Evolutionary conservation across 108 stramenopile genomes (phyloP), one percentile per base, ranked within the genome.

Genomic region (Pseudonitzschia delicatissima): DNA sequence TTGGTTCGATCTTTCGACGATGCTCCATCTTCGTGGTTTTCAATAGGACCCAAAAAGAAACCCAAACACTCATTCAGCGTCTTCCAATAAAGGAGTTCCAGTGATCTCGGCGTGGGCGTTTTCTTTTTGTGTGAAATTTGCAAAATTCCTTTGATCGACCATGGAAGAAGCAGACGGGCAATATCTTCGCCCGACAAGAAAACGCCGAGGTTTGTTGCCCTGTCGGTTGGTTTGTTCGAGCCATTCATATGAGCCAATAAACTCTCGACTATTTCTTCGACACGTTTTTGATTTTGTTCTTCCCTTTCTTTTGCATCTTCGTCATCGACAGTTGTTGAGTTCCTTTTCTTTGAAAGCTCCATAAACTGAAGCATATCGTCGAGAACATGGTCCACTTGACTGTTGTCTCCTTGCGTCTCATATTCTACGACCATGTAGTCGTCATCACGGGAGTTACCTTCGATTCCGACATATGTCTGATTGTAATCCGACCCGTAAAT

Each of bases 91-190:
- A 73, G 25, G 32, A 55, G 21, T 20, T 17, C n/a, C 48, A 20
- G n/a, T 8, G 48, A 29, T 49, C n/a, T 23, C 11, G 23, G 12
- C 23, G 21, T 12, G 20, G 55, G 25, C 31, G 28, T 28, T 33
- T 45, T 28, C 21, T 57, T 32, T 13, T 47, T 68, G 27, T 28
- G 28, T 15, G 67, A 27, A 12, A 20, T 25, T 23, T 61, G 67
- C 17, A 68, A 23, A 15, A 75, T 57, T 51, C 55, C 26, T 45
- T 66, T 64, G 64, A 65, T 53, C 9, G 74, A 49, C 74, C 74
- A 76, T 1, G 74, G 74, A 3, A 76, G 57, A 0, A 76, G 47
- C 25, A 76, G 40, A 49, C 28, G 15, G 15, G 52, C 58, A 31
- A 69, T 21, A 45, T 76, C 74, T 5, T 15, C 28, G 1, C 26